These are phyloP conservation scores for Helotiales sp. DNA, from an alignment of 2,329 filamentous ascomycete species.

Conservation along the genomic window DNA sequence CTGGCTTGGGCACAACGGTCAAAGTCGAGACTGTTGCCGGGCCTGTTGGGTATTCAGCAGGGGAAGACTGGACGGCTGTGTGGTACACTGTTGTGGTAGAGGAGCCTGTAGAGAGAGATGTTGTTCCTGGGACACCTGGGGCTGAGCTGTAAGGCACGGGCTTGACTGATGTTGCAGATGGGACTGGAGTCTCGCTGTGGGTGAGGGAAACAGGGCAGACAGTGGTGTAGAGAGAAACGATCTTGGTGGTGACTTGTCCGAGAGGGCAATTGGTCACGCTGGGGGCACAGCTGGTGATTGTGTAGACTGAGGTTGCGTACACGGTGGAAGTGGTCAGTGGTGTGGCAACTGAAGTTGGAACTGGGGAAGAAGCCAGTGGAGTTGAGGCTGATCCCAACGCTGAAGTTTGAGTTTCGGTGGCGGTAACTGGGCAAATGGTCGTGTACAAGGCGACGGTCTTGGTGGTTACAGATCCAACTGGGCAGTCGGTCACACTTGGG, in stretches of 20 bases:
- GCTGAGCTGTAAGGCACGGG: conserved; percentile 4
- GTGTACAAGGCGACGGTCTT: conserved; percentile 7
- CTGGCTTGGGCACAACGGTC: not conserved
- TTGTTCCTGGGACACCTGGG: not conserved
- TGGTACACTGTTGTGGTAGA: not conserved
- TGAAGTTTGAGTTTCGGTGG: not conserved
- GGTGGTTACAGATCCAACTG: not conserved
- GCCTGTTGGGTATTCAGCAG: not conserved
- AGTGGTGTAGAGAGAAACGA: conserved; percentile 9
- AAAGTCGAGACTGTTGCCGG: not conserved
- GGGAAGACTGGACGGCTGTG: not conserved
- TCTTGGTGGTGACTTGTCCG: conserved; percentile 3
- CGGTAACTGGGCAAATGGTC: conserved; percentile 8
- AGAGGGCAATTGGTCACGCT: not conserved
- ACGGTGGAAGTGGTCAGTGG: conserved; percentile 10
- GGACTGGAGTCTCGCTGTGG: not conserved
- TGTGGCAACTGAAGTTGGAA: not conserved
- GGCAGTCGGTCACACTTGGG: not conserved
- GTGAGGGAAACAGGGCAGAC: conserved; percentile 7
- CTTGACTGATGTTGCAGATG: not conserved
- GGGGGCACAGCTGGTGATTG: conserved; percentile 6
- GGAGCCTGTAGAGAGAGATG: not conserved
- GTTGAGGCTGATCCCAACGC: not conserved
- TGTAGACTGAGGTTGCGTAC: not conserved
- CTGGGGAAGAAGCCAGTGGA: not conserved